A percentile compares a stretch with the other conserved stretches of the same genome.
These are phyloP conservation scores for Penicillium sp. DNA, from an alignment of 2,329 filamentous ascomycete genomes.

Conservation along the genomic window DNA sequence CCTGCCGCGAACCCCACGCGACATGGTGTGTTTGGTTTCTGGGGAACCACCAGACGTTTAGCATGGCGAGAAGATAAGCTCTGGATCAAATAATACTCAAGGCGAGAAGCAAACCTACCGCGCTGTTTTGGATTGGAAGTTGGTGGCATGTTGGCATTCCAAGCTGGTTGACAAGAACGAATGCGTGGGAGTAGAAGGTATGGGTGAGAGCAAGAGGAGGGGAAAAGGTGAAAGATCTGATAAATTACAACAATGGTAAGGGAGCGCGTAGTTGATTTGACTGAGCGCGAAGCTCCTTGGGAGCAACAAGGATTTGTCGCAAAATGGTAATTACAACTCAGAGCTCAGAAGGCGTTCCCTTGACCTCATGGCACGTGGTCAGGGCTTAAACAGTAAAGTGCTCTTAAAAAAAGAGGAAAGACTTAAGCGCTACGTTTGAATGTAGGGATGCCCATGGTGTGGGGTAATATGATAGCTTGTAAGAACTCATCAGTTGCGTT, in stretches of 20 bases:
- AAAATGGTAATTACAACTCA: background rate
- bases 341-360: background rate
- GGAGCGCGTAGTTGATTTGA: background rate
- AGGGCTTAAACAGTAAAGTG: background rate
- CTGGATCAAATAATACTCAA: background rate
- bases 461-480: background rate
- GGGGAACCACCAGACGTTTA: background rate
- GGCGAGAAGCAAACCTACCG: background rate
- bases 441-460: background rate
- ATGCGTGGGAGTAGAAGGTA: background rate
- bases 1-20: background rate
- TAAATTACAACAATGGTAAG: background rate
- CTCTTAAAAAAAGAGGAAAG: background rate
- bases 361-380: background rate
- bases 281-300: background rate
- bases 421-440: too few relatives aligned
- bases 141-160: background rate
- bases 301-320: background rate
- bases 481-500: background rate
- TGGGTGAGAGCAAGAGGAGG: background rate
- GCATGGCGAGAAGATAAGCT: background rate
- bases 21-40: background rate
- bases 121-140: background rate
- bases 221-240: background rate
- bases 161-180: background rate